Conservation (phyloP, 1,284 basidiomycete species). For the Austropuccinia psidii region DNA sequence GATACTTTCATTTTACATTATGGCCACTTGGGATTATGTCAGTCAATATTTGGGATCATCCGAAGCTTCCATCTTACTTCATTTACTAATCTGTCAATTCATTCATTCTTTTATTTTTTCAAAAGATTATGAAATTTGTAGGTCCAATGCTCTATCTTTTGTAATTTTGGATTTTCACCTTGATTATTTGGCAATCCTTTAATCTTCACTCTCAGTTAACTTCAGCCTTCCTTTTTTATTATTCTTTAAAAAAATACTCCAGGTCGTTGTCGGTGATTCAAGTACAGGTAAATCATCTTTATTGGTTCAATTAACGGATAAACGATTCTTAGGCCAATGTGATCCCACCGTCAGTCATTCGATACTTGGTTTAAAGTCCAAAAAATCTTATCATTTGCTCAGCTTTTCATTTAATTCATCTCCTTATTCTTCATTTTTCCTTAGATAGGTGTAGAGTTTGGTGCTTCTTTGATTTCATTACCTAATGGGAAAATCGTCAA, state of each 20-base stretch:
- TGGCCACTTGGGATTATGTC: slow-evolving; percentile 36
- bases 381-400: neutral
- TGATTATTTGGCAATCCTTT: neutral
- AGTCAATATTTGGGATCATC: neutral
- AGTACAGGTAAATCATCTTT: slow-evolving; percentile 36
- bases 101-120: neutral
- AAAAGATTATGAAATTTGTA: slow-evolving; percentile 19
- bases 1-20: neutral
- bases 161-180: too few relatives aligned
- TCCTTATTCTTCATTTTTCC: neutral
- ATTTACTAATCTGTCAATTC: neutral
- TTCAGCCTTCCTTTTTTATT: neutral
- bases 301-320: slow-evolving; percentile 32
- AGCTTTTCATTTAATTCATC: neutral
- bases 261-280: slow-evolving; percentile 36
- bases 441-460: slow-evolving; percentile 35
- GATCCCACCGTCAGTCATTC: slow-evolving; percentile 24
- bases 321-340: slow-evolving; percentile 34
- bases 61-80: neutral
- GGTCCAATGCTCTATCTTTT: too few relatives aligned
- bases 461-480: slow-evolving; percentile 34
- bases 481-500: slow-evolving; percentile 34
- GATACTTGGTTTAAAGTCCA: neutral
- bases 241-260: neutral
- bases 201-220: neutral